These are phyloP conservation scores for Zymoseptoria passerinii DNA, from an alignment of 2,329 filamentous ascomycete genomes.

Conservation along the genomic window DNA sequence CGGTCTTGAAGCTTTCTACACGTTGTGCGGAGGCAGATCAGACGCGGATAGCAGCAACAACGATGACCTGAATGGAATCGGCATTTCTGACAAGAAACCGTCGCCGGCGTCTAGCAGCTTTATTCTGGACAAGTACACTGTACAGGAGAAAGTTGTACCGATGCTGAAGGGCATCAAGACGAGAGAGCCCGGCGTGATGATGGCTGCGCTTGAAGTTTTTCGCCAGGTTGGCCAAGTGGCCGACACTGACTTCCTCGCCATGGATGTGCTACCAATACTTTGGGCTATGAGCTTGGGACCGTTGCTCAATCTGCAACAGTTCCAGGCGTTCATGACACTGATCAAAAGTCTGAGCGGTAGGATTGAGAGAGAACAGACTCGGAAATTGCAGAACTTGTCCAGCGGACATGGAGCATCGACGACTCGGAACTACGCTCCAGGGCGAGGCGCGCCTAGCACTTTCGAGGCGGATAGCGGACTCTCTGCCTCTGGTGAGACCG, in stretches of 20 bases:
- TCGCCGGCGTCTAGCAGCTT: constrained; percentile 42
- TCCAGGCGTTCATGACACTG: constrained; percentile 80
- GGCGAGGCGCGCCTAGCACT: constrained; percentile 53
- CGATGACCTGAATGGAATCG: constrained; percentile 70
- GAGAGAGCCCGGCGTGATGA: constrained; percentile 95
- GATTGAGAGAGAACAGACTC: constrained; percentile 81
- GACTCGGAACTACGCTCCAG: constrained; percentile 56
- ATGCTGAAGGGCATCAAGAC: constrained; percentile 90
- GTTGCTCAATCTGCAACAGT: constrained; percentile 73
- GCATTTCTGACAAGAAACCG: constrained; percentile 36
- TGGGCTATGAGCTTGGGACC: constrained; percentile 91
- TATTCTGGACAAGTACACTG: constrained; percentile 92
- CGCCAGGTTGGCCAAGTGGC: constrained; percentile 72
- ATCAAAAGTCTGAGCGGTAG: constrained; percentile 71
- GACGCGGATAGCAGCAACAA: constrained; percentile 34
- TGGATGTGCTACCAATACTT: constrained; percentile 80
- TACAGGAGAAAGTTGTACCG: constrained; percentile 94
- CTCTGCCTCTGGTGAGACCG: constrained; percentile 54
- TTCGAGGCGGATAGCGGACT: constrained; percentile 45
- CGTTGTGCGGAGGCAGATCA: constrained; percentile 70
- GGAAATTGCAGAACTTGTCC: constrained; percentile 77
- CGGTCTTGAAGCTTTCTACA: constrained; percentile 80
- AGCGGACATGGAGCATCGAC: constrained; percentile 39
- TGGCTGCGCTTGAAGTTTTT: constrained; percentile 79
- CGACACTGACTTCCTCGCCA: constrained; percentile 83